Evolutionary conservation across 768 basidiomycete genomes (phyloP), one percentile per base, ranked within the genome.

Genomic region (Pulveroboletus sp.): DNA sequence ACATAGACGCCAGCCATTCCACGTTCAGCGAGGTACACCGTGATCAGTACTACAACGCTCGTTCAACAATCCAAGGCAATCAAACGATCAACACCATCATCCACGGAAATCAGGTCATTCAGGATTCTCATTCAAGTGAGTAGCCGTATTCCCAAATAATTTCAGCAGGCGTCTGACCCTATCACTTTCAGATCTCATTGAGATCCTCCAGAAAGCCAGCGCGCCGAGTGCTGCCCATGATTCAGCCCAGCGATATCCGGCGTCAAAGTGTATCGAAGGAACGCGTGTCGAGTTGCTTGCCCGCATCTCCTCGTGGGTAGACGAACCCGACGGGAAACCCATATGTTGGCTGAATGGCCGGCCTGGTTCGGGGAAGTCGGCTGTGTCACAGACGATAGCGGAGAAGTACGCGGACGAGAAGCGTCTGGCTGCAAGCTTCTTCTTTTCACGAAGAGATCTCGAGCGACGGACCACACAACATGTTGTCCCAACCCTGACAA

Each of bases 391-490:
- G 33, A 66, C 67, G 0, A 51, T 69, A 1, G 62, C 67, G 12
- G 57, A 69, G 49, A 62, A 52, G 25, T 62, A 56, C 35, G 45
- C 49, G 36, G 29, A 20, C 21, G 27, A 52, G 47, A 16, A 42
- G 14, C 59, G 62, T 6, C 59, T 71, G 10, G 65, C 64, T 25
- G 69, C 65, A 0, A 66, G 64, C 40, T 72, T 69, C 54, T 72
- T 72, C 51, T 70, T 72, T 55, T 70, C 64, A 0, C 52, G 63
- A n/a, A 55, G 58, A 13, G 62, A 64, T 31, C 37, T 52, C 9
- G 59, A 55, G 21, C 55, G 67, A 11, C 60, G 57, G 2, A 55
- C 56, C 9, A 59, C 57, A 3, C 53, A 47, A 24, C 52, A 54
- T 11, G 52, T 72, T 5, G 43, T 71, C 8, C 51, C 69, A 1